These are phyloP conservation scores for Rhizophora mangle DNA, from an alignment of 345 rosid genomes.

Conservation along the genomic window DNA sequence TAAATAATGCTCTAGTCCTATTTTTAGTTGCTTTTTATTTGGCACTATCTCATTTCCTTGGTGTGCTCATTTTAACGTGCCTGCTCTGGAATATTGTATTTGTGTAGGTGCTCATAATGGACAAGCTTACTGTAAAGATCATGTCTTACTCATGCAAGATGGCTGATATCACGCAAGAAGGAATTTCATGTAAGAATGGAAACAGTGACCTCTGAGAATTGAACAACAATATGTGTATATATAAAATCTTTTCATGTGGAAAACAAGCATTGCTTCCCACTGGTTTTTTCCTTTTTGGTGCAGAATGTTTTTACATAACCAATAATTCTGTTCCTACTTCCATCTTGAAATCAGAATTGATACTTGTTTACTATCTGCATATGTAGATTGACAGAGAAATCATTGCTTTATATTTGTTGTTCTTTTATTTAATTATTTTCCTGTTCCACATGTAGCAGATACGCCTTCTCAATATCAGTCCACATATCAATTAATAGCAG, in stretches of 20 bases:
- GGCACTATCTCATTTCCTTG: background rate
- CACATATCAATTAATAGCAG: too few species aligned
- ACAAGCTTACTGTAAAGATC: conserved; percentile 88
- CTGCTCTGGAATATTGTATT: background rate
- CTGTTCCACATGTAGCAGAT: too few species aligned
- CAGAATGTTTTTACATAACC: background rate
- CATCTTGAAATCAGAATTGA: background rate
- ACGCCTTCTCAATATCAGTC: too few species aligned
- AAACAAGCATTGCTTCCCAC: too few species aligned
- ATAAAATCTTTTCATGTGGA: background rate
- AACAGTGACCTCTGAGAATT: conserved; percentile 8
- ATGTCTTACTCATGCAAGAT: conserved; percentile 95
- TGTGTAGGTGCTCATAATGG: conserved; percentile 92
- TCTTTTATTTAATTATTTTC: too few species aligned
- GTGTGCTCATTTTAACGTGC: background rate
- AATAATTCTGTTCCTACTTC: background rate
- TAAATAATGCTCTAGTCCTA: too few species aligned
- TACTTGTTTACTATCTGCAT: background rate
- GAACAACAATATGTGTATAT: background rate
- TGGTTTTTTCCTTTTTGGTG: background rate
- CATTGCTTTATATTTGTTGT: too few species aligned
- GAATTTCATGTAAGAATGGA: conserved; percentile 86
- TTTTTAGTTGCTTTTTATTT: background rate
- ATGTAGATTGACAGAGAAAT: background rate
- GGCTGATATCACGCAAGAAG: conserved; percentile 98